Evolutionary conservation across 2,329 filamentous ascomycete genomes (phyloP).

Genomic region (Colletotrichum gigasporum): DNA sequence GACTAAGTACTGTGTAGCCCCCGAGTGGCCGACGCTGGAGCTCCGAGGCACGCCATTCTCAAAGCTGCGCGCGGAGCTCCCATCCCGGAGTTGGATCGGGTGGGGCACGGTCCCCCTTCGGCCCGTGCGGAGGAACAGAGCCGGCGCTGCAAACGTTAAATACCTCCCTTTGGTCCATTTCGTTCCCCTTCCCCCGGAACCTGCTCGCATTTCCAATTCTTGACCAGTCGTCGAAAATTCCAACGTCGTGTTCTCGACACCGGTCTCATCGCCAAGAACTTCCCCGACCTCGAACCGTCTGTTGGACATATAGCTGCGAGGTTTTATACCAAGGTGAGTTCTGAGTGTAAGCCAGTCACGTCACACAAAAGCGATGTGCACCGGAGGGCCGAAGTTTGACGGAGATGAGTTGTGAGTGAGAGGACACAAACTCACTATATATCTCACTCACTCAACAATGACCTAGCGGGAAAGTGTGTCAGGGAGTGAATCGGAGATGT

Average conservation of each 20-base stretch:
- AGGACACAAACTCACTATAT: not conserved
- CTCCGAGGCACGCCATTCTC: constrained; percentile 25
- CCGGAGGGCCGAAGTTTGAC: constrained; percentile 7
- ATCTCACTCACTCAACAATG: not conserved
- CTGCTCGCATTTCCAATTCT: too few species aligned
- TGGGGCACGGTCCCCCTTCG: constrained; percentile 28
- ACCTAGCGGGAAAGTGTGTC: not conserved
- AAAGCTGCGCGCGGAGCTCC: constrained; percentile 33
- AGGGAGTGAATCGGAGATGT: not conserved
- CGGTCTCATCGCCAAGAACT: too few species aligned
- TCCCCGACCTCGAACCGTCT: too few species aligned
- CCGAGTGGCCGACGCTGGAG: constrained; percentile 15
- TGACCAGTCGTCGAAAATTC: too few species aligned
- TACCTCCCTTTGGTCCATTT: not conserved
- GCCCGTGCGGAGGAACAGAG: constrained; percentile 6
- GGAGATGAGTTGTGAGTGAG: not conserved
- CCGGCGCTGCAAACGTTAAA: not conserved
- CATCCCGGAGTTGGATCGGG: constrained; percentile 30
- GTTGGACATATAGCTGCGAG: too few species aligned
- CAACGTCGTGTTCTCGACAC: too few species aligned
- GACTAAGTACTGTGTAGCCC: too few species aligned
- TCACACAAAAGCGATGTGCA: too few species aligned
- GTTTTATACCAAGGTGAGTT: too few species aligned
- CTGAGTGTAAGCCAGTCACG: too few species aligned
- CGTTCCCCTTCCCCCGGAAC: not conserved